Evolutionary conservation across 345 rosid species (phyloP).

Genomic region (Balakata baccata): DNA sequence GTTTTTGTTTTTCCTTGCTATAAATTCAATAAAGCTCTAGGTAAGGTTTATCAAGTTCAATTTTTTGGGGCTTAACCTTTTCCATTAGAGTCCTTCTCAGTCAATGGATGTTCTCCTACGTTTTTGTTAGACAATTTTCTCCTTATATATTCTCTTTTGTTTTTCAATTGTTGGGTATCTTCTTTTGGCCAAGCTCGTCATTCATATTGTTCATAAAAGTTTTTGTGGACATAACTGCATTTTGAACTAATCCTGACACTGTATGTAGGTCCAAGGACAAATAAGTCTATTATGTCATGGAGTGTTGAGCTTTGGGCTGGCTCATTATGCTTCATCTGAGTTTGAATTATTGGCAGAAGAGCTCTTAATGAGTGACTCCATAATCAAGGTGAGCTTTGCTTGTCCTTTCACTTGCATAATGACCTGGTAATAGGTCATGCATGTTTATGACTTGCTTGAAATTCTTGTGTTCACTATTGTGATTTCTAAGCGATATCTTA

Average conservation of each 20-base stretch:
- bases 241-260: constrained; percentile 22
- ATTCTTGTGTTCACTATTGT: neutral
- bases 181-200: neutral
- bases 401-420: constrained; percentile 3
- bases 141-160: neutral
- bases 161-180: neutral
- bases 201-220: neutral
- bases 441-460: neutral
- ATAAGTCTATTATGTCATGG: constrained; percentile 72
- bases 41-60: neutral
- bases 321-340: constrained; percentile 88
- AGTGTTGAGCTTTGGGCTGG: constrained; percentile 82
- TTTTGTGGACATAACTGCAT: neutral
- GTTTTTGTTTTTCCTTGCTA: neutral
- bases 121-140: neutral
- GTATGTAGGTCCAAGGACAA: constrained; percentile 87
- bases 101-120: neutral
- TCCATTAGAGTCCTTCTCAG: constrained; percentile 1
- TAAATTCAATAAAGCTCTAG: constrained; percentile 1
- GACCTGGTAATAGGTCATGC: neutral
- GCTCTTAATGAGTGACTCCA: constrained; percentile 91
- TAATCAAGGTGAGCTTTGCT: constrained; percentile 56
- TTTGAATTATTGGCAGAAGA: constrained; percentile 97
- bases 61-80: neutral
- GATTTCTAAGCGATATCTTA: neutral